phyloP scores from a whole-genome alignment of 179 eudicot genomes.

The Beta lomatogona region DNA sequence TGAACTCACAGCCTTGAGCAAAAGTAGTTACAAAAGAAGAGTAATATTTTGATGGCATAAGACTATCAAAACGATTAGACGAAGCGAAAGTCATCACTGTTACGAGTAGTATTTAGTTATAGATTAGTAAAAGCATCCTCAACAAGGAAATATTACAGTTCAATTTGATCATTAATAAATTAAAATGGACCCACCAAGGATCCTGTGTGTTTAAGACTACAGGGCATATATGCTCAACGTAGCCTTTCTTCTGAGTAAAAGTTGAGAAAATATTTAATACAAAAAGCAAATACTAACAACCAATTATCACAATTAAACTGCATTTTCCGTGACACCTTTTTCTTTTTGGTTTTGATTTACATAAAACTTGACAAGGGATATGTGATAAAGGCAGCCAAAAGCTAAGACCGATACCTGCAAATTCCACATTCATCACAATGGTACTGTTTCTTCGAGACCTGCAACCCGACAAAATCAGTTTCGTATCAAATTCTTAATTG shows the following conservation, averaged over 20 bases:
- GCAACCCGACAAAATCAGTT: neutral
- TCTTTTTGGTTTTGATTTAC: neutral
- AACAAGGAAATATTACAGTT: neutral
- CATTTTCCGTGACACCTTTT: neutral
- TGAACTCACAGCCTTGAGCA: neutral
- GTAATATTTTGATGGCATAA: neutral
- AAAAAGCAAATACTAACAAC: neutral
- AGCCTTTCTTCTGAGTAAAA: neutral
- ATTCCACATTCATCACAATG: slow-evolving; percentile 82
- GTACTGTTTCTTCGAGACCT: slow-evolving; percentile 75
- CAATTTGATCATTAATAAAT: neutral
- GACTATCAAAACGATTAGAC: neutral
- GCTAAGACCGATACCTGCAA: slow-evolving; percentile 51
- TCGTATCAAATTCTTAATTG: neutral
- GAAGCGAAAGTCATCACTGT: neutral
- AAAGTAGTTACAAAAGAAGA: neutral
- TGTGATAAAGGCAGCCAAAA: neutral
- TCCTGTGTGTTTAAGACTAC: neutral
- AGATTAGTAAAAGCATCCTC: neutral
- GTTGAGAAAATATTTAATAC: neutral
- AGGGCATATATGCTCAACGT: neutral
- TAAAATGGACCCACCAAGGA: neutral
- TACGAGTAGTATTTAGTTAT: neutral
- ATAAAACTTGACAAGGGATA: neutral
- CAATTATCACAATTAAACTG: neutral